Conservation (phyloP, 768 basidiomycete species). For the Leccinum boreale region DNA sequence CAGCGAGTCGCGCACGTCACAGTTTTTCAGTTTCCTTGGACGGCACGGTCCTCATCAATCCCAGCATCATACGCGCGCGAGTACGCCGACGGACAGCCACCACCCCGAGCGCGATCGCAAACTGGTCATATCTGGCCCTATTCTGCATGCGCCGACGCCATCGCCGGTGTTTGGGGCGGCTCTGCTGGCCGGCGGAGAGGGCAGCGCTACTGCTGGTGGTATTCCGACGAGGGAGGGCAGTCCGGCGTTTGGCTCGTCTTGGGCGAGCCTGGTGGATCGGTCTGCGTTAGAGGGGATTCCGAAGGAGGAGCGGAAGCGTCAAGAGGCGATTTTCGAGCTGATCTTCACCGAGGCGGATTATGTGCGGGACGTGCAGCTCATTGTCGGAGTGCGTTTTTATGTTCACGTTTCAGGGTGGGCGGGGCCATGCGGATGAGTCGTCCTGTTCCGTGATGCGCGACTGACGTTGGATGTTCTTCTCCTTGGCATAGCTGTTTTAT, state of each 20-base stretch:
- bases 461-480: background rate
- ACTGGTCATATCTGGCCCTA: conserved; percentile 68
- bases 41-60: conserved; percentile 28
- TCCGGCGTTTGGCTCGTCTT: conserved; percentile 71
- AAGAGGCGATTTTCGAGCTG: conserved; percentile 96
- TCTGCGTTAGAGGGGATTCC: conserved; percentile 81
- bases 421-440: background rate
- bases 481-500: conserved; percentile 68
- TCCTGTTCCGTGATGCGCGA: background rate
- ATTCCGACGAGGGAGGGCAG: conserved; percentile 42
- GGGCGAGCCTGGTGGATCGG: conserved; percentile 89
- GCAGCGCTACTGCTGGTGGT: background rate
- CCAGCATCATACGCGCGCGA: conserved; percentile 24
- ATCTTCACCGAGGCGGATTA: conserved; percentile 89
- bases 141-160: conserved; percentile 37
- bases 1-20: conserved; percentile 38
- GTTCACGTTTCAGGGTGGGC: no score
- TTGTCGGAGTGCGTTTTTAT: conserved; percentile 68
- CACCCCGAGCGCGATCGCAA: conserved; percentile 40
- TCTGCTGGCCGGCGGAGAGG: background rate
- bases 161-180: background rate
- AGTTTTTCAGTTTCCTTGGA: conserved; percentile 62
- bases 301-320: conserved; percentile 72
- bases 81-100: conserved; percentile 44
- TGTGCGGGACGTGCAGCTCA: conserved; percentile 86